These are phyloP conservation scores for Wakefieldia striispora DNA, from an alignment of 768 basidiomycete species.

Conservation along the genomic window DNA sequence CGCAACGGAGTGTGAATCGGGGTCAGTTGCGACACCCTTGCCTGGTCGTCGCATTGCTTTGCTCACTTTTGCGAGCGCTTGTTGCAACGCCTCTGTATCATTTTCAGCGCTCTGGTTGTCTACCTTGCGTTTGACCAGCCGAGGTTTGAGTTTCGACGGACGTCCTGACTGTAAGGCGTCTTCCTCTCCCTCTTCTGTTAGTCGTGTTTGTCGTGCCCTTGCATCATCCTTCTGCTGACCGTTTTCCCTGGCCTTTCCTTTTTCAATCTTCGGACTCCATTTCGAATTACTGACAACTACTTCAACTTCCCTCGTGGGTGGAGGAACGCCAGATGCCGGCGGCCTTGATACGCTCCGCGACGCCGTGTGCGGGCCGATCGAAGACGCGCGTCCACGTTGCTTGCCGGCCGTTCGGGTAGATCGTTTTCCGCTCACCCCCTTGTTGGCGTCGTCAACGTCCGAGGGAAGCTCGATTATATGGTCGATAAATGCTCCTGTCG, in stretches of 20 bases:
- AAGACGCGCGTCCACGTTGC: background rate
- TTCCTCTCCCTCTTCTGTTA: background rate
- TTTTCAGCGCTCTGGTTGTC: background rate
- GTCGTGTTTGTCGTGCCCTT: background rate
- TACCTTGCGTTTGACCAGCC: constrained; percentile 1
- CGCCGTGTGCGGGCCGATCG: background rate
- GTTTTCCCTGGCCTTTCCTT: background rate
- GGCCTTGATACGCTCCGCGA: background rate
- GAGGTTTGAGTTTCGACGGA: background rate
- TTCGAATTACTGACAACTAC: background rate
- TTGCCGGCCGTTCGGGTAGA: background rate
- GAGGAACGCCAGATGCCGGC: constrained; percentile 4
- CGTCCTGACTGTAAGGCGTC: background rate
- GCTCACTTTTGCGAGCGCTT: background rate
- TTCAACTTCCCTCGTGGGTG: background rate
- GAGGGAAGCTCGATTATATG: constrained; percentile 22
- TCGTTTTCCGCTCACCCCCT: background rate
- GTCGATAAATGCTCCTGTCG: constrained; percentile 17
- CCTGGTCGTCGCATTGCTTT: background rate
- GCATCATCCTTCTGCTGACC: background rate
- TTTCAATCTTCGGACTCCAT: background rate
- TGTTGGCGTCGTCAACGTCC: constrained; percentile 13
- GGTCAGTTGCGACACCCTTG: constrained; percentile 1
- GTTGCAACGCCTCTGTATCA: background rate
- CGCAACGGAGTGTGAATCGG: background rate